Conservation (phyloP, 2,329 filamentous ascomycete genomes). For the Fusarium sp. region DNA sequence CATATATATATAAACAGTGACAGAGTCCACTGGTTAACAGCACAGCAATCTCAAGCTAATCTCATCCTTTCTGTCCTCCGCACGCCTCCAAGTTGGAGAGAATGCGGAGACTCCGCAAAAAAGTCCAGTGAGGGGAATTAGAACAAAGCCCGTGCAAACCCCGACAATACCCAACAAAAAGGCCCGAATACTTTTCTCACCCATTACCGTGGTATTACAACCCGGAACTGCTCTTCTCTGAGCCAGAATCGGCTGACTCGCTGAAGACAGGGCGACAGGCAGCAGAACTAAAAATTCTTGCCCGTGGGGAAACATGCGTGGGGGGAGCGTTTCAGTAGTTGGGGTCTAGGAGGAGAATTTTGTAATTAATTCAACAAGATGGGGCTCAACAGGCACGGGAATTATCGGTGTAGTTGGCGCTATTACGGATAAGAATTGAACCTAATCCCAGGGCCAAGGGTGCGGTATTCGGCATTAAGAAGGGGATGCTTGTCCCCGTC, state of each 20-base stretch:
- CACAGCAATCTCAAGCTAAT: not conserved
- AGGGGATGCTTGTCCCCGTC: not conserved
- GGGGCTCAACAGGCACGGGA: not conserved
- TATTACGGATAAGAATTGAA: not conserved
- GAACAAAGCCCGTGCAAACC: slow-evolving; percentile 8
- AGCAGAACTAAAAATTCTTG: slow-evolving; percentile 16
- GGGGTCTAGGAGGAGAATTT: not conserved
- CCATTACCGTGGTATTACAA: not conserved
- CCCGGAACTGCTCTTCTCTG: not conserved
- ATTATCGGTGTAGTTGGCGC: not conserved
- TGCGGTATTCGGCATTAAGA: not conserved
- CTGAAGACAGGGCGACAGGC: too few relatives aligned
- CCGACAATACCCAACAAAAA: not conserved
- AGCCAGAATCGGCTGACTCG: not conserved
- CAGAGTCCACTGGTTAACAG: not conserved
- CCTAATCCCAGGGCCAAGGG: not conserved
- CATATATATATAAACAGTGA: not conserved
- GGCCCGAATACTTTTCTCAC: slow-evolving; percentile 19
- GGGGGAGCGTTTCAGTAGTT: not conserved
- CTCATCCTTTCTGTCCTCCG: not conserved
- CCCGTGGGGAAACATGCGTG: slow-evolving; percentile 24
- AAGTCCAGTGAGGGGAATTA: slow-evolving; percentile 3
- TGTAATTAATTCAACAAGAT: not conserved
- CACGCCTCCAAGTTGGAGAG: slow-evolving; percentile 25
- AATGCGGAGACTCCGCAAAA: slow-evolving; percentile 38